Base-by-base conservation (phyloP, 164 flowering plant genomes). In the Warburgia ugandensis region DNA sequence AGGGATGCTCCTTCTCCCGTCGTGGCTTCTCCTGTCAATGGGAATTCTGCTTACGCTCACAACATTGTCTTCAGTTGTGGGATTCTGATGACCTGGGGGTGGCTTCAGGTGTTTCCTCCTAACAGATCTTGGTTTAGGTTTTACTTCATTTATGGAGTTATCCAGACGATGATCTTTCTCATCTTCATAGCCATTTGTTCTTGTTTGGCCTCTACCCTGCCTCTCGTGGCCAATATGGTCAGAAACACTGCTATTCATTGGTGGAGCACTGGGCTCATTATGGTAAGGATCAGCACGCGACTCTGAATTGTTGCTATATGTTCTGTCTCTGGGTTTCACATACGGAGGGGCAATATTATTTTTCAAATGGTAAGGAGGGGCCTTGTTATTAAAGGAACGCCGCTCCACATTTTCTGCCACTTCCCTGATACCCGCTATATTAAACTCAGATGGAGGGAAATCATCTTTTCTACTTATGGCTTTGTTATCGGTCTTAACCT, bases 21-120 rank as follows among this genome's bases (percentile, higher is more conserved):
- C 67, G 21, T 70, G 82, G 57, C 72, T 75, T 66, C 81, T 76
- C 63, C 74, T 72, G 50, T 68, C 76, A 50, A 79, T 77, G 32
- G 77, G 60, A 50, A 37, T 69, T n/a, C n/a, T n/a, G 46, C 35
- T 69, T 63, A 64, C 66, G 17, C 16, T 45, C 3, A 22, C 11
- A 11, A 11, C 29, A 16, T 45, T 20, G 10, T 5, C 19, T 2
- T 5, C 2, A 2, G n/a, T n/a, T n/a, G n/a, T 19, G 32, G 0
- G 5, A 13, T 8, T 31, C 9, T 45, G 30, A 25, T 45, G 30
- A 26, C 3, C 17, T 22, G 32, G 16, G 1, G 48, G 31, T 45
- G 48, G 60, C 47, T 64, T 68, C 49, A 11, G 32, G 12, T 16
- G 48, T 48, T 67, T 69, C 40, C 68, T 68, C 65, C 88, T 65